A percentile compares a stretch with the other conserved stretches of the same genome.
Evolutionary conservation across 805 yeast genomes (phyloP).

Genomic region (Ogataea ganodermae): DNA sequence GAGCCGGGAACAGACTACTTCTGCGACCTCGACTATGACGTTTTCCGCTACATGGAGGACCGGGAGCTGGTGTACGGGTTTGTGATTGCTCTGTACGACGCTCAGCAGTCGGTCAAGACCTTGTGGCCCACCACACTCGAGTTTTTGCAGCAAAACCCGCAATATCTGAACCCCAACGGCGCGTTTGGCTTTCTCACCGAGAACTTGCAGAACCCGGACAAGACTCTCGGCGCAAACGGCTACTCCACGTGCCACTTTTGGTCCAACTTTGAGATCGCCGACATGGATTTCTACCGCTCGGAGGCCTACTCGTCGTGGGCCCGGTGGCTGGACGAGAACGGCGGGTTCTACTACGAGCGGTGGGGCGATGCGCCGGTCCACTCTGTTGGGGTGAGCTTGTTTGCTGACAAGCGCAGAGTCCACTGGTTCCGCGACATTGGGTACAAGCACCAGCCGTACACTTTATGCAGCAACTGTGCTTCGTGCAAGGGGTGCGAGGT

Average conservation of each 20-base stretch:
- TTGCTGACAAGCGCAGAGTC: slow-evolving; percentile 65
- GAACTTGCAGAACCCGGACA: slow-evolving; percentile 51
- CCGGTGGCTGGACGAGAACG: slow-evolving; percentile 61
- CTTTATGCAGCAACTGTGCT: slow-evolving; percentile 61
- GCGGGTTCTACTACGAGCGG: slow-evolving; percentile 86
- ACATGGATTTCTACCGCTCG: slow-evolving; percentile 75
- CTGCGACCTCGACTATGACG: slow-evolving; percentile 73
- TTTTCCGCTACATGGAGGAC: slow-evolving; percentile 69
- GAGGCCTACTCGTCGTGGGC: slow-evolving; percentile 69
- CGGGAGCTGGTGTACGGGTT: slow-evolving; percentile 75
- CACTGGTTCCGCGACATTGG: slow-evolving; percentile 92
- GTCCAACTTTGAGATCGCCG: slow-evolving; percentile 86
- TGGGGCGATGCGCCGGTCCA: slow-evolving; percentile 97
- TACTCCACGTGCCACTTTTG: slow-evolving; percentile 80
- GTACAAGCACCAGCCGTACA: slow-evolving; percentile 72
- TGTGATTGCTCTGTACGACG: slow-evolving; percentile 67
- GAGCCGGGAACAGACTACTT: slow-evolving; percentile 74
- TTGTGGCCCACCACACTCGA: slow-evolving; percentile 72
- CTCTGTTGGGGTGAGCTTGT: slow-evolving; percentile 68
- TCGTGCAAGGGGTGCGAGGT: slow-evolving; percentile 51
- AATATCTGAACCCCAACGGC: slow-evolving; percentile 56
- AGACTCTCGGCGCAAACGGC: slow-evolving; percentile 40
- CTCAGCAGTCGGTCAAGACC: slow-evolving; percentile 59
- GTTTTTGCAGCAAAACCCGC: slow-evolving; percentile 56
- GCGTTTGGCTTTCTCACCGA: slow-evolving; percentile 56